Percentiles rank a stretch among this genome's conserved stretches.
Conservation (phyloP, 176 grass and related monocot genomes). For the Aegilops longissima region DNA sequence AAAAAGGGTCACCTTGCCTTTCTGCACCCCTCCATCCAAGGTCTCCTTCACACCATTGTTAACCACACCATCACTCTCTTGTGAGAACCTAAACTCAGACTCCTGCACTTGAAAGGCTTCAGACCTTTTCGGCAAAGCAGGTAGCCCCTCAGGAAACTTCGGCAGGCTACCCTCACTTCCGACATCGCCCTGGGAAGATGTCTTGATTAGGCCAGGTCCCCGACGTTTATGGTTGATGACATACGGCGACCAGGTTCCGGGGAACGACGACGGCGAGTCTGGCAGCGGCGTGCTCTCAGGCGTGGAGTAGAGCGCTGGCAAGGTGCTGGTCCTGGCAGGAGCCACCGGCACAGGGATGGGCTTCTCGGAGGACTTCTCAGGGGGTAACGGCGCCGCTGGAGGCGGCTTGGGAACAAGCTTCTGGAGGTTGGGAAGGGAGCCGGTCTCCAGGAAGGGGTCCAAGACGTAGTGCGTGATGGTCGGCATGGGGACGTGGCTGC, state of each 20-base stretch:
- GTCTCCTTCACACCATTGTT: background rate
- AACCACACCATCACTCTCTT: background rate
- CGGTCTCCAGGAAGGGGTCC: conserved; percentile 59
- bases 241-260: conserved; percentile 70
- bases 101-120: conserved; percentile 23
- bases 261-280: conserved; percentile 73
- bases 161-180: conserved; percentile 3
- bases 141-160: background rate
- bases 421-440: conserved; percentile 29
- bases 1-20: conserved; percentile 20
- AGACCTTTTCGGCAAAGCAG: conserved; percentile 17
- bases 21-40: conserved; percentile 21
- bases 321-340: conserved; percentile 47
- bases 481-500: conserved; percentile 48
- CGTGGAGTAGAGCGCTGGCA: conserved; percentile 70
- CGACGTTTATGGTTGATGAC: conserved; percentile 88
- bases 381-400: conserved; percentile 8
- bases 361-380: conserved; percentile 25
- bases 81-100: conserved; percentile 25
- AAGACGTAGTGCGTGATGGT: conserved; percentile 61
- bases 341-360: conserved; percentile 24
- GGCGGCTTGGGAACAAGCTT: conserved; percentile 30
- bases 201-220: conserved; percentile 59
- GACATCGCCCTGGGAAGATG: conserved; percentile 35
- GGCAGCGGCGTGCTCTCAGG: conserved; percentile 63